These are phyloP conservation scores for Linnemannia exigua DNA, from an alignment of 192 early-diverging fungal species.

Conservation along the genomic window DNA sequence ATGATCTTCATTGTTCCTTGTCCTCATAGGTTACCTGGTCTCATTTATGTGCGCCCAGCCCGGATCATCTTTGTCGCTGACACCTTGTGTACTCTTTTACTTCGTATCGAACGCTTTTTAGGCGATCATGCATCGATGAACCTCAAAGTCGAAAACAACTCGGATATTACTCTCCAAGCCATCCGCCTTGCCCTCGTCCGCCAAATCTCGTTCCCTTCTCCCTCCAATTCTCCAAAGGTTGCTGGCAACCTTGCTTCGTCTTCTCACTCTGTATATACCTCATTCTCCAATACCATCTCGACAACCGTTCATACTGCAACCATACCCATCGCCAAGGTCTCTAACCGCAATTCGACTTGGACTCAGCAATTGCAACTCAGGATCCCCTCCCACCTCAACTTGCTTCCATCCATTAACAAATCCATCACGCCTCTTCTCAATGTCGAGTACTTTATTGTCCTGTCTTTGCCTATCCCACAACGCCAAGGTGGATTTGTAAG, in stretches of 20 bases:
- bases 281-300: background rate
- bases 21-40: background rate
- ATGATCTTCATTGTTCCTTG: background rate
- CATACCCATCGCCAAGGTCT: slow-evolving; percentile 29
- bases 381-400: slow-evolving; percentile 8
- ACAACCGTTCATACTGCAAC: slow-evolving; percentile 23
- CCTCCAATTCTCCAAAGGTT: background rate
- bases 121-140: slow-evolving; percentile 31
- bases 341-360: slow-evolving; percentile 29
- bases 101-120: background rate
- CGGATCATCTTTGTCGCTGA: slow-evolving; percentile 12
- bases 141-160: slow-evolving; percentile 29
- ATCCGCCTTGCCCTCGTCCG: slow-evolving; percentile 41
- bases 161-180: slow-evolving; percentile 15
- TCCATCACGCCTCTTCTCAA: slow-evolving; percentile 29
- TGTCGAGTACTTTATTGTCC: slow-evolving; percentile 30
- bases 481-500: slow-evolving; percentile 24
- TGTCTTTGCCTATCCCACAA: slow-evolving; percentile 28
- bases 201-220: slow-evolving; percentile 13
- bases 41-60: background rate
- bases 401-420: slow-evolving; percentile 22
- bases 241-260: background rate
- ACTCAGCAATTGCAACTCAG: slow-evolving; percentile 39
- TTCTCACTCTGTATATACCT: background rate
- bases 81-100: background rate